A percentile compares a stretch with the other conserved stretches of the same genome.
Conservation (phyloP, 2,329 filamentous ascomycete genomes). For the Penicillium sp. region DNA sequence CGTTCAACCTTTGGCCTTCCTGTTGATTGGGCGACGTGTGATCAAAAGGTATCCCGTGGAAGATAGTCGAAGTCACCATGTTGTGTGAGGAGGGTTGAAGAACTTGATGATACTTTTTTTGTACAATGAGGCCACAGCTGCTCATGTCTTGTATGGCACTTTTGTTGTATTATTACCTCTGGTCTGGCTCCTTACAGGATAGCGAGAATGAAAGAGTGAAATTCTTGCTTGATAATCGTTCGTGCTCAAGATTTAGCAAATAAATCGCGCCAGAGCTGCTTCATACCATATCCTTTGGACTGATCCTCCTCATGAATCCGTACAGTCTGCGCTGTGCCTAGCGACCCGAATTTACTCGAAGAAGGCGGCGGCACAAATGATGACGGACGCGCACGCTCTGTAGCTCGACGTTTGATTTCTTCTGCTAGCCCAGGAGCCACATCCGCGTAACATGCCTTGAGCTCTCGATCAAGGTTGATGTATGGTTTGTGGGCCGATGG, state of each 20-base stretch:
- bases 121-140: not conserved
- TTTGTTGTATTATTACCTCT: not conserved
- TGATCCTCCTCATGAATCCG: conserved; percentile 70
- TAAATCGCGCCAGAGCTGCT: conserved; percentile 83
- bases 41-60: not conserved
- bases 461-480: conserved; percentile 75
- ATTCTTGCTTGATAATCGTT: not conserved
- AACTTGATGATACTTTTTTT: not conserved
- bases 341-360: conserved; percentile 58
- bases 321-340: conserved; percentile 49
- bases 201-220: not conserved
- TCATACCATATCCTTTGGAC: conserved; percentile 74
- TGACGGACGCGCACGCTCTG: conserved; percentile 42
- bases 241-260: conserved; percentile 44
- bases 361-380: conserved; percentile 24
- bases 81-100: not conserved
- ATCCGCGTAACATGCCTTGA: conserved; percentile 76
- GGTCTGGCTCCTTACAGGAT: not conserved
- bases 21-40: not conserved
- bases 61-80: not conserved
- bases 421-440: conserved; percentile 72
- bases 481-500: conserved; percentile 91
- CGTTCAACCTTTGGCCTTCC: not conserved
- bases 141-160: not conserved
- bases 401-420: conserved; percentile 68